phyloP scores from a whole-genome alignment of 805 yeast genomes.

The Wickerhamomyces tratensis region DNA sequence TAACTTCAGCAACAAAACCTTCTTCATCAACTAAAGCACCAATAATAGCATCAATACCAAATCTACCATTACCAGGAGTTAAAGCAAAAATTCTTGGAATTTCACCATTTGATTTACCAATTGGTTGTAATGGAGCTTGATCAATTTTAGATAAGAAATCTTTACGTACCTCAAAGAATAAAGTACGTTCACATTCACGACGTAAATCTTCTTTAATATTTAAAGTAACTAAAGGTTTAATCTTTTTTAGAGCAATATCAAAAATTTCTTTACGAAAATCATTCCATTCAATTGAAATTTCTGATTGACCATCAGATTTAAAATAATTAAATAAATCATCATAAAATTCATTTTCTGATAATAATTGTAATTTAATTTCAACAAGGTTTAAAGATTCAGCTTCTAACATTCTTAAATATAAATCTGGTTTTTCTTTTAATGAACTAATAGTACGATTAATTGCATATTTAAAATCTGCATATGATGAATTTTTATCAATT shows the following conservation, averaged over 20 bases:
- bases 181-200: constrained; percentile 60
- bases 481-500: constrained; percentile 73
- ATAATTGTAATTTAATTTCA: constrained; percentile 46
- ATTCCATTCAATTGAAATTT: constrained; percentile 74
- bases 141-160: constrained; percentile 64
- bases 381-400: constrained; percentile 79
- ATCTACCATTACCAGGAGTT: constrained; percentile 80
- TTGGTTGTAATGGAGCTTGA: constrained; percentile 90
- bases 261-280: constrained; percentile 59
- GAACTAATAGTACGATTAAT: constrained; percentile 71
- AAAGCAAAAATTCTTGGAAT: constrained; percentile 76
- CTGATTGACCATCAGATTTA: constrained; percentile 73
- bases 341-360: constrained; percentile 25
- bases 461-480: constrained; percentile 87
- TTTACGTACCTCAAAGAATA: constrained; percentile 62
- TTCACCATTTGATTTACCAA: constrained; percentile 68
- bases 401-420: constrained; percentile 80
- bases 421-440: constrained; percentile 65
- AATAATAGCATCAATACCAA: constrained; percentile 73
- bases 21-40: constrained; percentile 72
- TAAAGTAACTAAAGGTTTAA: constrained; percentile 56
- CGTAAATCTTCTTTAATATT: constrained; percentile 79
- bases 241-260: constrained; percentile 53
- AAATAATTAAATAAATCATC: constrained; percentile 44
- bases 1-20: constrained; percentile 68